Percentiles rank a stretch among this genome's conserved stretches.
Evolutionary conservation across 805 yeast species (phyloP).

Genomic region (Pichia insulana): DNA sequence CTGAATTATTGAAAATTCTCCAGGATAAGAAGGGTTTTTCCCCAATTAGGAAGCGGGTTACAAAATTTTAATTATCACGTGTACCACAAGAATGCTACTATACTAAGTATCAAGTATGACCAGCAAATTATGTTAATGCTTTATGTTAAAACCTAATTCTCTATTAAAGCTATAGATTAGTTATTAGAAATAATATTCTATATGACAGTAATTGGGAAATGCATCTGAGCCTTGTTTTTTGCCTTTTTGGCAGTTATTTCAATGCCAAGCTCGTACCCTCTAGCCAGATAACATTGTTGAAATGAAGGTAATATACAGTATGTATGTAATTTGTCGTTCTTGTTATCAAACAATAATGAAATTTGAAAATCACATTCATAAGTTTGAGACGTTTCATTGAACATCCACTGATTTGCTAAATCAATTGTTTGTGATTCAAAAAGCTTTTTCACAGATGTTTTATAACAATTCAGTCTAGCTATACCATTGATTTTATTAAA

Average conservation of each 20-base stretch:
- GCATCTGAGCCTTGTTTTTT: constrained; percentile 4
- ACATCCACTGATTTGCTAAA: constrained; percentile 9
- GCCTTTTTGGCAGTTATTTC: constrained; percentile 10
- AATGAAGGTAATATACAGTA: constrained; percentile 13
- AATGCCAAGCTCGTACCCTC: constrained; percentile 11
- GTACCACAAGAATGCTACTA: too few species aligned
- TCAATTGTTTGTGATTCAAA: constrained; percentile 9
- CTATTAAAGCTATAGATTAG: not conserved
- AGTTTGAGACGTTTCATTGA: not conserved
- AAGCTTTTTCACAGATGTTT: constrained; percentile 6
- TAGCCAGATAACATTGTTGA: constrained; percentile 12
- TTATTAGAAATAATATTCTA: not conserved
- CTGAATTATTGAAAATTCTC: too few species aligned
- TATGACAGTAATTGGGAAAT: constrained; percentile 10
- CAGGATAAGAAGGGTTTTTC: too few species aligned
- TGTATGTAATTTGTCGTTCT: constrained; percentile 3
- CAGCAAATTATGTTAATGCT: too few species aligned
- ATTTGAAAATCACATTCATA: constrained; percentile 8
- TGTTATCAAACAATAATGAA: constrained; percentile 5
- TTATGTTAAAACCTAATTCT: too few species aligned
- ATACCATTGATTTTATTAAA: constrained; percentile 9
- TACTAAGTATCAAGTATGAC: too few species aligned
- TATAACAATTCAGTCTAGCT: constrained; percentile 1
- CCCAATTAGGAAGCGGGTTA: too few species aligned
- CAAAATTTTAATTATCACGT: too few species aligned